These are phyloP conservation scores for Botryotinia convoluta DNA, from an alignment of 2,329 filamentous ascomycete species.

Conservation along the genomic window DNA sequence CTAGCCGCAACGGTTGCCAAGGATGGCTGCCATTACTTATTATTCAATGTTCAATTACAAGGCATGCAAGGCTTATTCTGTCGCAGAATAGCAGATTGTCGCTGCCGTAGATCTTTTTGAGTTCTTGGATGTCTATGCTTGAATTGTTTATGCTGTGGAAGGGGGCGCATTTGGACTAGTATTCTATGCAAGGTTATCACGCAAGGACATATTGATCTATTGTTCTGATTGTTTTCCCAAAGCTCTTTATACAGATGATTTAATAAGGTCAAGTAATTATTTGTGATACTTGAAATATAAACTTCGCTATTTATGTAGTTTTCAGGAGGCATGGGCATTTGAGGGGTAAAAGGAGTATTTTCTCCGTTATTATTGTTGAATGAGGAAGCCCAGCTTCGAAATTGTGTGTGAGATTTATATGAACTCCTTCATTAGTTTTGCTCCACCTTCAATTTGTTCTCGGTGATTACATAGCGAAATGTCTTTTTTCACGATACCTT, in stretches of 20 bases:
- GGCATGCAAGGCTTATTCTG: conserved; percentile 17
- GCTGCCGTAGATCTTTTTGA: conserved; percentile 31
- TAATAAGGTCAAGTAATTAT: not conserved
- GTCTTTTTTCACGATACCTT: conserved; percentile 9
- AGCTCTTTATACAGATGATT: not conserved
- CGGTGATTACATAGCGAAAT: conserved; percentile 19
- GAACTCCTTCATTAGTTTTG: conserved; percentile 12
- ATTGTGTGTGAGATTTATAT: conserved; percentile 3
- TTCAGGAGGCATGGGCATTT: not conserved
- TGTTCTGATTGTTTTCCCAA: not conserved
- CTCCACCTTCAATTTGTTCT: conserved; percentile 21
- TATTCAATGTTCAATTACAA: not conserved
- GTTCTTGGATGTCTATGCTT: conserved; percentile 9
- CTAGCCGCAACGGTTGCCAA: conserved; percentile 25
- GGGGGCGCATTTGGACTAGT: conserved; percentile 13
- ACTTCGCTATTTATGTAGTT: not conserved
- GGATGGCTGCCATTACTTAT: conserved; percentile 15
- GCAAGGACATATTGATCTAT: not conserved
- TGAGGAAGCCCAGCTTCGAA: conserved; percentile 1
- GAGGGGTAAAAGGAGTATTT: not conserved
- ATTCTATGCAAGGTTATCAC: not conserved
- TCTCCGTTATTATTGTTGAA: not conserved
- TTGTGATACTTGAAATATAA: not conserved
- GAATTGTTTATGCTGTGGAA: conserved; percentile 12
- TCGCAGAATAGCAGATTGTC: conserved; percentile 7